Conservation (phyloP, 352 stramenopile genomes). For the Pelagophyceae sp. region DNA sequence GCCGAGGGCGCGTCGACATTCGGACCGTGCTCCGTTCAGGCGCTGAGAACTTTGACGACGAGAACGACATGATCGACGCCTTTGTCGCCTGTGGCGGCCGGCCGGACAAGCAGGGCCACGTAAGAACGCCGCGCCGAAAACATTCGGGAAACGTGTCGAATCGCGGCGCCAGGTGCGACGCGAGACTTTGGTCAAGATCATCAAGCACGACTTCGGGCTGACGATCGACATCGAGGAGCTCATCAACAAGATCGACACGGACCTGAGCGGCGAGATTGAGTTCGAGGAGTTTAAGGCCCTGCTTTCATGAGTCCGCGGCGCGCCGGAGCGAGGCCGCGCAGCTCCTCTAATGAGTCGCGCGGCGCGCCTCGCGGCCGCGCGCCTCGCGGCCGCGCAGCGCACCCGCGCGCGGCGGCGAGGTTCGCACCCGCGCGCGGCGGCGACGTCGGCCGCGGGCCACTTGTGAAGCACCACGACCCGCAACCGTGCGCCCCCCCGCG, state of each 20-base stretch:
- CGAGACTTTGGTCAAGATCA: slow-evolving; percentile 73
- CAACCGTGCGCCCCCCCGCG: no score
- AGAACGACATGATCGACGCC: slow-evolving; percentile 92
- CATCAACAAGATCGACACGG: slow-evolving; percentile 85
- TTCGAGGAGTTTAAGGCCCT: slow-evolving; percentile 90
- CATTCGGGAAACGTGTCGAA: slow-evolving; percentile 75
- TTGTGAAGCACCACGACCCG: no score
- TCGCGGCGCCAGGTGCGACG: slow-evolving; percentile 72
- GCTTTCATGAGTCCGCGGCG: slow-evolving; percentile 43
- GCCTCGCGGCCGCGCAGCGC: no score
- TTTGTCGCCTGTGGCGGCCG: slow-evolving; percentile 87
- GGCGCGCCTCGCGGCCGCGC: no score
- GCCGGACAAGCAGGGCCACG: slow-evolving; percentile 75
- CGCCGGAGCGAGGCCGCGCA: no score
- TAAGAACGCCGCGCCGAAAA: slow-evolving; percentile 94
- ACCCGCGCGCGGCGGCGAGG: no score
- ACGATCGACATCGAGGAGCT: slow-evolving; percentile 92
- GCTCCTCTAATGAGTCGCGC: no score
- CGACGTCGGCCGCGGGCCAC: no score
- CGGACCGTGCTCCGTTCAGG: neutral
- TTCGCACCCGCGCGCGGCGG: no score
- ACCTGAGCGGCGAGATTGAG: slow-evolving; percentile 85
- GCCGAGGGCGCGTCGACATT: neutral
- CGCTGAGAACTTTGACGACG: slow-evolving; percentile 77
- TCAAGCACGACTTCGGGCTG: slow-evolving; percentile 84